Conservation (phyloP, 208 protist species). For the Leishmania aethiopica region DNA sequence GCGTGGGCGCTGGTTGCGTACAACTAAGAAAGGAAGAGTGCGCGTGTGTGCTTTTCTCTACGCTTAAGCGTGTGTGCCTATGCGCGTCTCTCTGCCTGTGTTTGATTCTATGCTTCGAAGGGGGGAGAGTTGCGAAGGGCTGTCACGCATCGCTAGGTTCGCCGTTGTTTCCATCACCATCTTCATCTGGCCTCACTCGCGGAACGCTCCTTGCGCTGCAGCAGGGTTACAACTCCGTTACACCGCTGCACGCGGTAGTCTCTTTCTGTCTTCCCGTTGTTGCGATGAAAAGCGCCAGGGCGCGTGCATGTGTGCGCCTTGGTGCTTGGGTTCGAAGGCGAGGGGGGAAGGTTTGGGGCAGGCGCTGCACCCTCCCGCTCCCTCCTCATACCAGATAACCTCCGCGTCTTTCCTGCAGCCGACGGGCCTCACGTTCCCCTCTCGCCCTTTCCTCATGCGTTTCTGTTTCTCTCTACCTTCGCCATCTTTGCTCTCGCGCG, state of each 20-base stretch:
- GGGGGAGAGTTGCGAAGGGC: not conserved
- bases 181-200: not conserved
- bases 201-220: not conserved
- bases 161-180: not conserved
- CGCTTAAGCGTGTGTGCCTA: not conserved
- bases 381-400: not conserved
- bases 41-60: not conserved
- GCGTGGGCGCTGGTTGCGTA: not conserved
- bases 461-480: not conserved
- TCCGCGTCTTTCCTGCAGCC: not conserved
- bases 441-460: not conserved
- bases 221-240: not conserved
- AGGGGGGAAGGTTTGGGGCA: not conserved
- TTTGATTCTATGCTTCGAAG: not conserved
- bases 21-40: not conserved
- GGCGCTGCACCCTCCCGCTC: not conserved
- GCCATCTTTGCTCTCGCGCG: not conserved
- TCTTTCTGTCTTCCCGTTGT: not conserved
- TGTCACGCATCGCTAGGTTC: not conserved
- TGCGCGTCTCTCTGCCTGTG: not conserved
- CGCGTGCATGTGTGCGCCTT: not conserved
- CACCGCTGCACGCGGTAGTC: not conserved
- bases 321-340: not conserved
- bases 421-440: not conserved
- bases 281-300: not conserved